Base-by-base conservation (phyloP, 352 stramenopile species). In the Achlya hypogyna region DNA sequence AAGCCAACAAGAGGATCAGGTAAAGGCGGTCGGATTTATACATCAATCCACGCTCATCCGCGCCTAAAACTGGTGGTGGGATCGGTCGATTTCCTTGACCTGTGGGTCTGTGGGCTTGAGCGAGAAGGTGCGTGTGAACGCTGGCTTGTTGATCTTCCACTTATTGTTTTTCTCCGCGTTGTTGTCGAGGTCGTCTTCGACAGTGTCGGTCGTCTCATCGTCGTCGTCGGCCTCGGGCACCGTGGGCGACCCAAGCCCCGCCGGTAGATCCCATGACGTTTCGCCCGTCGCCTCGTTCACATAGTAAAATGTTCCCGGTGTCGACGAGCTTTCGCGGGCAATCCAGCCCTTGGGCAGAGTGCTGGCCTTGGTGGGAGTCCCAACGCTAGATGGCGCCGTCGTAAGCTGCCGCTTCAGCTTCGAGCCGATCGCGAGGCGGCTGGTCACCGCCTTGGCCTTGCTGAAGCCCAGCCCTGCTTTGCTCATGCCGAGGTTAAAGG, bases 241-340 rank as follows among this genome's bases (percentile, higher is more conserved):
- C 5, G 27, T 75, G 59, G 32, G 63, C 51, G 27, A 77, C 70
- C 22, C 66, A 47, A 27, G 74, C 69, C 43, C 62, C 63, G 25
- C 79, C 1, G 84, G 84, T 40, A 86, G 69, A 18, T 88, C 80
- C 82, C 82, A 91, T 53, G 75, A 84, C 14, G 83, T 87, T 43
- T 79, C 75, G 16, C 81, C 78, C 9, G 82, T 79, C 34, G 76
- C 63, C 42, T 89, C 74, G 51, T 80, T 84, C 47, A 85, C 87
- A 65, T 88, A 93, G 56, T 78, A 87, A 43, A 68, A 75, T 5
- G 81, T 78, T 3, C 81, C 79, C 18, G 77, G 76, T 49, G 84
- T 77, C 22, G 73, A 75, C 27, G 81, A 81, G 65, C 84, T 93
- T 60, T 89, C 77, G 43, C 84, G 74, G 53, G 80, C 80, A 5